Base-by-base conservation (phyloP, 176 grass and related monocot genomes). In the Dactylis glomerata region DNA sequence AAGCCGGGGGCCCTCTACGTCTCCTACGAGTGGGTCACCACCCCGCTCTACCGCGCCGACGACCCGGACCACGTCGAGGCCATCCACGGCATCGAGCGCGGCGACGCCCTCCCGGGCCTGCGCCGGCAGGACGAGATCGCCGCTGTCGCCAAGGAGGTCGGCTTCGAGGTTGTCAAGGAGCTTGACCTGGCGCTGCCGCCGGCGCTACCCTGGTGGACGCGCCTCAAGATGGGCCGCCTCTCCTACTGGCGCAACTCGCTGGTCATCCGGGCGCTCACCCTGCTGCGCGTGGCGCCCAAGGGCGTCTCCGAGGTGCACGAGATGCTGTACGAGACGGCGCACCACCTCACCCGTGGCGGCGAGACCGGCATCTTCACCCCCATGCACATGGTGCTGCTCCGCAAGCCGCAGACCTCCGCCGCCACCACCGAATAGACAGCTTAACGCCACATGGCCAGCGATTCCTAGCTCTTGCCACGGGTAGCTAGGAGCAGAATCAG, bases 1-100 rank as follows among this genome's bases (percentile, higher is more conserved):
- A 92, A 92, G 75, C 95, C 92, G 0, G 88, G 92, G 0, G 84
- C 86, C 2, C 81, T 97, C 86, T 94, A 92, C 86, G 84, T 94
- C 59, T 92, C 95, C 56, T 97, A 97, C 69, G 95, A 97, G 78
- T 97, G 95, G 92, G 95, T 97, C 68, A 97, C 92, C 81, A 97
- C 92, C 8, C 20, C 92, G 28, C 90, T 92, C 14, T 97, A 94
- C 86, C 88, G 78, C 81, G 47, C 88, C 26, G 90, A 92, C 6
- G 86, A 94, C 65, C 52, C 88, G 2, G 83, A 77, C 3, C 95
- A 97, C 69, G 90, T 97, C 47, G 92, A 97, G 61, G 87, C 88
- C 56, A 86, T 97, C 81, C 88, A 92, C 20, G 95, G 95, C 54
- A 94, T 97, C 68, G 92, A 94, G 84, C 86, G 92, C 28, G 95